phyloP scores from a whole-genome alignment of 257 asterid genomes.

The Paraleonurus japonicus region DNA sequence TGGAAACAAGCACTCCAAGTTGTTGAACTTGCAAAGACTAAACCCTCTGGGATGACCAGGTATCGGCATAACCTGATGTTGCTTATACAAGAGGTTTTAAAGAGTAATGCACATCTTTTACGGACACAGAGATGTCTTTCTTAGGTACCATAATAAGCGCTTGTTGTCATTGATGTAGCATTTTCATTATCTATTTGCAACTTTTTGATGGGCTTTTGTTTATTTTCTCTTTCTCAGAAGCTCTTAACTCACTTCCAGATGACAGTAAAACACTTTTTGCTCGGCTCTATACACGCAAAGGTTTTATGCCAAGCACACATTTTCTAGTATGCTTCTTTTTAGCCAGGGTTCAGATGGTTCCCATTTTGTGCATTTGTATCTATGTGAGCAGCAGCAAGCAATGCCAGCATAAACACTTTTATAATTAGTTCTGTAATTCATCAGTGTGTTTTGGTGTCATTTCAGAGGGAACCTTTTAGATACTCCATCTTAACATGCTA shows the following conservation, averaged over 20 bases:
- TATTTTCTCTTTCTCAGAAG: constrained; percentile 49
- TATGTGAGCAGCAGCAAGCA: constrained; percentile 5
- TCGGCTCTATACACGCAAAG: constrained; percentile 87
- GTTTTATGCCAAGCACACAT: constrained; percentile 35
- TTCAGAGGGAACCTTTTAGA: neutral
- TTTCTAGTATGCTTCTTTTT: constrained; percentile 18
- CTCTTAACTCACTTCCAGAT: constrained; percentile 67
- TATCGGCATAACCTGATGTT: constrained; percentile 68
- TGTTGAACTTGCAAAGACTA: constrained; percentile 54
- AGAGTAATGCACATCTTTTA: constrained; percentile 60
- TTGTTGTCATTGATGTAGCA: neutral
- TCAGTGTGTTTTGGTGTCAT: neutral
- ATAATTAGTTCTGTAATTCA: constrained; percentile 8
- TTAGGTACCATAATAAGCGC: constrained; percentile 48
- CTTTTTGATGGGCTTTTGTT: constrained; percentile 19
- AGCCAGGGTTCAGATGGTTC: neutral
- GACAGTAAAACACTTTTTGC: constrained; percentile 85
- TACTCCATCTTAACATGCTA: neutral
- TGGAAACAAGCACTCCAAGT: constrained; percentile 49
- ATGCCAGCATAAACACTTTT: neutral
- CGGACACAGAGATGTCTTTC: constrained; percentile 63
- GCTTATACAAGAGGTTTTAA: constrained; percentile 70
- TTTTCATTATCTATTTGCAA: constrained; percentile 15
- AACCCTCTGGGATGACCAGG: constrained; percentile 50
- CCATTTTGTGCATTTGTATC: neutral